Conservation (phyloP, 768 basidiomycete species). For the Collybia nuda region DNA sequence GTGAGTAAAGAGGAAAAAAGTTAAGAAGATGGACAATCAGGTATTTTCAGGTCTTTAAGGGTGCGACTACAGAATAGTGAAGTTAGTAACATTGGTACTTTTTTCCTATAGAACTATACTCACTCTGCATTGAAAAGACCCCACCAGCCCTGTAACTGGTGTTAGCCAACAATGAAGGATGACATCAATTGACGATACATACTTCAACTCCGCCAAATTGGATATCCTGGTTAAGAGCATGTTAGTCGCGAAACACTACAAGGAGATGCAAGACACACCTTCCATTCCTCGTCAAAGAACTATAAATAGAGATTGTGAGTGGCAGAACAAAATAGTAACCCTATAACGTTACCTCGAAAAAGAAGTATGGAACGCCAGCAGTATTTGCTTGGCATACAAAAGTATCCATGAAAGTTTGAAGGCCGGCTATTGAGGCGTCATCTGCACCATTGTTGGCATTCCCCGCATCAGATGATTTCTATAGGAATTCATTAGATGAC, state of each 20-base stretch:
- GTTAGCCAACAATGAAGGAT: neutral
- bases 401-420: constrained; percentile 79
- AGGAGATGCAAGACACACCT: constrained; percentile 36
- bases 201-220: constrained; percentile 78
- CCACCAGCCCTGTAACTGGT: constrained; percentile 37
- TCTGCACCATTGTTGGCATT: constrained; percentile 69
- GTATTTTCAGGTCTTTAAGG: constrained; percentile 69
- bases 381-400: constrained; percentile 89
- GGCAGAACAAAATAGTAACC: neutral
- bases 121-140: constrained; percentile 47
- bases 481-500: no score
- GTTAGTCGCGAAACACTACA: neutral
- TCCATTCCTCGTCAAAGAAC: constrained; percentile 83
- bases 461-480: constrained; percentile 57
- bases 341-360: constrained; percentile 60
- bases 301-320: constrained; percentile 28
- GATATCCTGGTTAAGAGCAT: constrained; percentile 35
- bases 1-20: neutral
- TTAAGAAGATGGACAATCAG: constrained; percentile 46
- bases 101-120: constrained; percentile 14
- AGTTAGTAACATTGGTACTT: neutral
- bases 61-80: constrained; percentile 46
- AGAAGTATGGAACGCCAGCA: constrained; percentile 82
- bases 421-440: constrained; percentile 54
- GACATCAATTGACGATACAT: neutral